Conservation (phyloP, 495 filamentous ascomycete species). For the Bryoglossum gracile region DNA sequence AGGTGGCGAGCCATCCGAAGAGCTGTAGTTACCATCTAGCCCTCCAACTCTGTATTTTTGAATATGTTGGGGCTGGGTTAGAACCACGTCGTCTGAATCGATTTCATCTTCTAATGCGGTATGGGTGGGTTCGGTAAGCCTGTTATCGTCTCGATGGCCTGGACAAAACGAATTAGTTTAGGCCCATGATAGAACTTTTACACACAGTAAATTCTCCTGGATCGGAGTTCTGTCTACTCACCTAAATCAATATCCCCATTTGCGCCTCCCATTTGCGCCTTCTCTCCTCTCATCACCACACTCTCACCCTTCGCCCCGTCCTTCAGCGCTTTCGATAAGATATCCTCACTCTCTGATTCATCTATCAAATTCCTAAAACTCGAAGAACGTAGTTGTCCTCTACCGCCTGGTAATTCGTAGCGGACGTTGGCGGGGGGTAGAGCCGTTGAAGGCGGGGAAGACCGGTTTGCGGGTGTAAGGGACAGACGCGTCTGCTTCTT, state of each 20-base stretch:
- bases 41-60: not conserved
- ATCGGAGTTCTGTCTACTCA: too few relatives aligned
- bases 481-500: conserved; percentile 20
- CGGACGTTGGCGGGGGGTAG: conserved; percentile 17
- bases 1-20: conserved; percentile 9
- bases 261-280: not conserved
- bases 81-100: too few relatives aligned
- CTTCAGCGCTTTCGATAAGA: not conserved
- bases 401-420: conserved; percentile 10
- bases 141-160: too few relatives aligned
- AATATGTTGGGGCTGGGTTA: not conserved
- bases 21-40: not conserved
- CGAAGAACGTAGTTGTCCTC: not conserved
- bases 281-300: not conserved
- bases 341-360: conserved; percentile 13
- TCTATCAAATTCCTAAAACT: not conserved
- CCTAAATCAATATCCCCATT: too few relatives aligned
- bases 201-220: too few relatives aligned
- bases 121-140: too few relatives aligned
- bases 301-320: not conserved
- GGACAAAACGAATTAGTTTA: too few relatives aligned
- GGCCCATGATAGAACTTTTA: too few relatives aligned
- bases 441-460: conserved; percentile 1
- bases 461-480: conserved; percentile 13
- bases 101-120: too few relatives aligned